Conservation (phyloP, 2,329 filamentous ascomycete species). For the Epichloe hybrida region DNA sequence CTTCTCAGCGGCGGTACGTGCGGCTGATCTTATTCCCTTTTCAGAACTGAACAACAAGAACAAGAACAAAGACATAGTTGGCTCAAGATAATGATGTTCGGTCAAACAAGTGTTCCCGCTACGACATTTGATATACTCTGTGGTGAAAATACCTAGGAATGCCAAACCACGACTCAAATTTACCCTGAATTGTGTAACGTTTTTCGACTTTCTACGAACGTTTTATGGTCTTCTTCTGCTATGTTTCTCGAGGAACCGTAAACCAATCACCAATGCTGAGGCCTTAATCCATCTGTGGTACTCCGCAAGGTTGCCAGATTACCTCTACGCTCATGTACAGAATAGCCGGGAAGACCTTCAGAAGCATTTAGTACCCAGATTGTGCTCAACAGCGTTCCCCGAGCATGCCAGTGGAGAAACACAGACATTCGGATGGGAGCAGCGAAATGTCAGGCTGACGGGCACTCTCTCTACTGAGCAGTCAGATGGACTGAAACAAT, state of each 20-base stretch:
- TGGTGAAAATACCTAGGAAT: conserved; percentile 10
- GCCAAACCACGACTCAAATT: conserved; percentile 8
- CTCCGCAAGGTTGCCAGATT: conserved; percentile 9
- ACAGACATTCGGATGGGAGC: background rate
- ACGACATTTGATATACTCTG: conserved; percentile 14
- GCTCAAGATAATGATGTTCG: no score
- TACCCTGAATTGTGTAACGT: conserved; percentile 6
- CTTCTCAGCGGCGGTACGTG: conserved; percentile 12
- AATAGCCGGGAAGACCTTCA: background rate
- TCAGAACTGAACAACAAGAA: no score
- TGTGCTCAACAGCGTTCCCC: background rate
- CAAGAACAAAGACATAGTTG: no score
- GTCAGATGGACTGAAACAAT: rapidly evolving
- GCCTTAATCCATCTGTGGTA: conserved; percentile 15
- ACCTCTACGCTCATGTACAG: background rate
- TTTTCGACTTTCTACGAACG: background rate
- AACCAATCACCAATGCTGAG: conserved; percentile 11
- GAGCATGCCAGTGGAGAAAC: background rate
- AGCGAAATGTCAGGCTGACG: background rate
- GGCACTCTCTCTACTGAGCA: background rate
- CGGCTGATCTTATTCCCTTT: background rate
- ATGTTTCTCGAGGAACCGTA: background rate
- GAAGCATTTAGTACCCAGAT: background rate
- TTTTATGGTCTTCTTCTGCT: background rate
- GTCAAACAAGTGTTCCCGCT: conserved; percentile 8